Conservation (phyloP, 371 early-diverging fungal genomes). For the Capillidium heterosporum region DNA sequence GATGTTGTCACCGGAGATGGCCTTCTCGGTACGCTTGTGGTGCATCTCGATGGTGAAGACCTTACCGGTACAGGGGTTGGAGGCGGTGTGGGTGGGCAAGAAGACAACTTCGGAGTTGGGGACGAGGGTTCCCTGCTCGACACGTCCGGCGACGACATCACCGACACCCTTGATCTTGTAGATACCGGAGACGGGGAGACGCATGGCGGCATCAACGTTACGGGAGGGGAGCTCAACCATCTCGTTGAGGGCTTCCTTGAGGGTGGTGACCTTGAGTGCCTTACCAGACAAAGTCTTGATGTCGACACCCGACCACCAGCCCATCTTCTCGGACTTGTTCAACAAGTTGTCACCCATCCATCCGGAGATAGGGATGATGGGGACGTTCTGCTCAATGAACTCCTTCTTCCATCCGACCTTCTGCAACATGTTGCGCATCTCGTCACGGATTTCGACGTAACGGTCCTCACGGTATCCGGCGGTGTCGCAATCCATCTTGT, state of each 20-base stretch:
- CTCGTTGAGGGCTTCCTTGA: background rate
- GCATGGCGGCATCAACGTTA: slow-evolving; percentile 4
- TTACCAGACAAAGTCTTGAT: background rate
- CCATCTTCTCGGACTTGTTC: slow-evolving; percentile 82
- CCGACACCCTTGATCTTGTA: slow-evolving; percentile 7
- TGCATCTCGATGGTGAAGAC: slow-evolving; percentile 98
- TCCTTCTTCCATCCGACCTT: slow-evolving; percentile 6
- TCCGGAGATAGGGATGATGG: slow-evolving; percentile 21
- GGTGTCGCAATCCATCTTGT: slow-evolving; percentile 4
- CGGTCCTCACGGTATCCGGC: slow-evolving; percentile 2
- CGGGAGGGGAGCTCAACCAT: slow-evolving; percentile 1
- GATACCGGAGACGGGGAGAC: slow-evolving; percentile 5
- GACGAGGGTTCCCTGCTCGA: slow-evolving; percentile 1
- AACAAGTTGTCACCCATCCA: slow-evolving; percentile 98
- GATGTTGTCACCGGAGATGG: slow-evolving; percentile 94
- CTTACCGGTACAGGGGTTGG: slow-evolving; percentile 44
- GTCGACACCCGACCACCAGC: slow-evolving; percentile 25
- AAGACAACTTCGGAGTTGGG: slow-evolving; percentile 4
- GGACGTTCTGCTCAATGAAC: background rate
- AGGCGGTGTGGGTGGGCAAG: slow-evolving; percentile 1
- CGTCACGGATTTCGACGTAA: slow-evolving; percentile 5
- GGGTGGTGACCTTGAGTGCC: background rate
- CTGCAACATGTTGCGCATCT: background rate
- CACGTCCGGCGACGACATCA: slow-evolving; percentile 4
- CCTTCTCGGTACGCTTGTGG: slow-evolving; percentile 83